A percentile compares a stretch with the other conserved stretches of the same genome.
These are phyloP conservation scores for Fraxinus platypoda DNA, from an alignment of 305 asterid species.

Conservation along the genomic window DNA sequence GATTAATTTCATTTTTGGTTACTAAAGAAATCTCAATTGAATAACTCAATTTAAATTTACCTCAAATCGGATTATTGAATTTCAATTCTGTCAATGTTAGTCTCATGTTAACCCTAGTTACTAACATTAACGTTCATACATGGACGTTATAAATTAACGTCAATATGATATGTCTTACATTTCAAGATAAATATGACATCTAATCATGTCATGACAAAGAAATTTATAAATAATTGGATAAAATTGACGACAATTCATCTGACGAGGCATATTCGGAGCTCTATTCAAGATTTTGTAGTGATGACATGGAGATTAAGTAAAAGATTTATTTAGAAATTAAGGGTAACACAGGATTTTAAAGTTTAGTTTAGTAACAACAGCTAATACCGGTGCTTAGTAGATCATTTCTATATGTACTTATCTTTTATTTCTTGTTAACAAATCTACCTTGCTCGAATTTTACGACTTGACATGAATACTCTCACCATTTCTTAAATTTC, in stretches of 20 bases:
- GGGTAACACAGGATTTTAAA: neutral
- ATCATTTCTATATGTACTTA: neutral
- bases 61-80: neutral
- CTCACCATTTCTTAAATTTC: neutral
- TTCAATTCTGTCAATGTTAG: neutral
- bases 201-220: neutral
- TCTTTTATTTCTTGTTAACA: neutral
- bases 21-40: too few species aligned
- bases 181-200: neutral
- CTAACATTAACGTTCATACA: neutral
- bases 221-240: too few species aligned
- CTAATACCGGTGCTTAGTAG: too few species aligned
- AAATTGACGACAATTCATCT: too few species aligned
- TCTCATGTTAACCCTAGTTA: neutral
- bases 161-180: neutral
- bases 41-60: too few species aligned
- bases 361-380: neutral
- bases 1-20: constrained; percentile 12
- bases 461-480: neutral
- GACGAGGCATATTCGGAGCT: too few species aligned
- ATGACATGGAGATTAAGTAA: too few species aligned
- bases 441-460: neutral
- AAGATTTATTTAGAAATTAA: too few species aligned
- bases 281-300: too few species aligned
- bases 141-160: neutral